These are phyloP conservation scores for Starmerella etchellsii DNA, from an alignment of 805 yeast species.

Conservation along the genomic window DNA sequence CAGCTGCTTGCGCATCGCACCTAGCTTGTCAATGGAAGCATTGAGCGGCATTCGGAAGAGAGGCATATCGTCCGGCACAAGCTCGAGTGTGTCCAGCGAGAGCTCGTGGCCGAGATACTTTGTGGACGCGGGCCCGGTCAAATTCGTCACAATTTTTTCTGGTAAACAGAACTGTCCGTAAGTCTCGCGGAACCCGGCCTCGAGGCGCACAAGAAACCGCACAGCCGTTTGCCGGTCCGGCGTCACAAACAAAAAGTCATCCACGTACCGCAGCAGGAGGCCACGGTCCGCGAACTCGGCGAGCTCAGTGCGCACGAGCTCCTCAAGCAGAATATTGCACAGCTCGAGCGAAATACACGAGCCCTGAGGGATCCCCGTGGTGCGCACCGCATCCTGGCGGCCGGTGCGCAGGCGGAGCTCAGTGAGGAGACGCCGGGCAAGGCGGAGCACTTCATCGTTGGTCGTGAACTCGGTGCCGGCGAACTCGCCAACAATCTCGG, in stretches of 20 bases:
- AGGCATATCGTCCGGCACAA: neutral
- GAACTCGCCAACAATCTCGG: neutral
- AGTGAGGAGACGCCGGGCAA: constrained; percentile 42
- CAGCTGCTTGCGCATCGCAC: neutral
- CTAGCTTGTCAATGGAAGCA: neutral
- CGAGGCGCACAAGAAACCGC: neutral
- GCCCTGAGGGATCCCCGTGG: constrained; percentile 74
- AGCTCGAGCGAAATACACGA: constrained; percentile 59
- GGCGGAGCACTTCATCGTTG: constrained; percentile 15
- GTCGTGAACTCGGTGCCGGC: neutral
- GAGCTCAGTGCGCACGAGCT: constrained; percentile 33
- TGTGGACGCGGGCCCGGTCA: neutral
- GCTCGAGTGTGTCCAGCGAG: constrained; percentile 2
- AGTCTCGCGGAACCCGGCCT: constrained; percentile 6
- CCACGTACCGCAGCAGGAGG: constrained; percentile 55
- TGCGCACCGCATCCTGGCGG: constrained; percentile 33
- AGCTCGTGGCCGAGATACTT: constrained; percentile 6
- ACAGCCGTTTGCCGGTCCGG: constrained; percentile 29
- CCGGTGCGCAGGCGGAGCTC: constrained; percentile 33
- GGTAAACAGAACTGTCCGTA: constrained; percentile 7
- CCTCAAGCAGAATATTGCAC: constrained; percentile 62
- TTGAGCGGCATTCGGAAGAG: neutral
- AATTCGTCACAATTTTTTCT: constrained; percentile 5
- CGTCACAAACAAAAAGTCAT: constrained; percentile 70
- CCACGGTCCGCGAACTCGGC: constrained; percentile 22